Conservation (phyloP, 352 stramenopile species). For the Thalassiosira ordinaria region DNA sequence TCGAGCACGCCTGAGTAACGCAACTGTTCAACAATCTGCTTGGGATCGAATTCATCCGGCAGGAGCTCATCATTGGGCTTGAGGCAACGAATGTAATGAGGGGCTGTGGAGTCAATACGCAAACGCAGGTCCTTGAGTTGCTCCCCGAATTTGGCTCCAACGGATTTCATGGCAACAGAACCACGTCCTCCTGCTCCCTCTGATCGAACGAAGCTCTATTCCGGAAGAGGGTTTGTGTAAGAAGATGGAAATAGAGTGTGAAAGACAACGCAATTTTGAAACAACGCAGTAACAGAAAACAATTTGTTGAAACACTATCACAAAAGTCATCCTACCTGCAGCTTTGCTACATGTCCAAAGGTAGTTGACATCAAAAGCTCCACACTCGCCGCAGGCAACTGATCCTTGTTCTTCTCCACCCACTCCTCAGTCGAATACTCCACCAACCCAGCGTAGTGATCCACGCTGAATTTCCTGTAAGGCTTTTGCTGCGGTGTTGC, state of each 20-base stretch:
- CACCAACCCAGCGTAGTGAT: conserved; percentile 93
- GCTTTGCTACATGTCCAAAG: conserved; percentile 3
- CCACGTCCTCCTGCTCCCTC: conserved; percentile 5
- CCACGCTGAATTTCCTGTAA: conserved; percentile 60
- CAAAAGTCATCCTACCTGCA: too few species aligned
- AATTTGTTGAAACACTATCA: background rate
- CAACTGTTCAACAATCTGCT: conserved; percentile 92
- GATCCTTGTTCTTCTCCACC: conserved; percentile 96
- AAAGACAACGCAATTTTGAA: background rate
- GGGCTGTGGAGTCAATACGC: conserved; percentile 89
- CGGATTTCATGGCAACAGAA: conserved; percentile 18
- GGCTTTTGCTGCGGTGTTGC: conserved; percentile 38
- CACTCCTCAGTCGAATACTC: conserved; percentile 93
- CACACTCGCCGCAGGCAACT: conserved; percentile 50
- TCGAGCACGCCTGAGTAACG: conserved; percentile 93
- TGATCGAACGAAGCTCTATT: conserved; percentile 5
- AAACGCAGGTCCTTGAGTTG: conserved; percentile 90
- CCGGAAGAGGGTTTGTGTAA: background rate
- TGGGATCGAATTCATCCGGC: conserved; percentile 85
- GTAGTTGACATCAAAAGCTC: conserved; percentile 40
- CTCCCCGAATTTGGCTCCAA: conserved; percentile 87
- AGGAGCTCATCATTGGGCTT: conserved; percentile 94
- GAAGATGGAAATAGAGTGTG: background rate
- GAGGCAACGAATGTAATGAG: conserved; percentile 94
- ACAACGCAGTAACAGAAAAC: background rate